Percentiles rank a stretch among this genome's conserved stretches.
These are phyloP conservation scores for Agroathelia rolfsii DNA, from an alignment of 1,284 basidiomycete genomes.

Conservation along the genomic window DNA sequence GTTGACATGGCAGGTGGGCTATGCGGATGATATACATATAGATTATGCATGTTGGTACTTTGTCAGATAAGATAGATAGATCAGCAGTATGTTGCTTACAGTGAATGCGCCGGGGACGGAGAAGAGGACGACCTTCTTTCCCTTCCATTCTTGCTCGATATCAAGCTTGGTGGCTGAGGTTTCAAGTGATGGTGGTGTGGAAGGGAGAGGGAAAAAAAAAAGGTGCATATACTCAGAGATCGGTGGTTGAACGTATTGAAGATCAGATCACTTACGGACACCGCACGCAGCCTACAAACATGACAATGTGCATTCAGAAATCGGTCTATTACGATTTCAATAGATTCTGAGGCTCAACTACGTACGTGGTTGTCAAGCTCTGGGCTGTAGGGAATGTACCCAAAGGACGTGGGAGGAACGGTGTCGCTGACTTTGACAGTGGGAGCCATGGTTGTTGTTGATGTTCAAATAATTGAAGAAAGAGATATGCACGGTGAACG, in stretches of 20 bases:
- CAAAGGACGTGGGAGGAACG: conserved; percentile 54
- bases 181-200: too few relatives aligned
- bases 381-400: conserved; percentile 52
- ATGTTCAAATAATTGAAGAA: too few relatives aligned
- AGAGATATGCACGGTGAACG: too few relatives aligned
- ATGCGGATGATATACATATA: conserved; percentile 3
- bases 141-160: conserved; percentile 67
- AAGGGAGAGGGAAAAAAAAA: conserved; percentile 8
- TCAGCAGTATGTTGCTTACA: conserved; percentile 42
- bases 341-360: too few relatives aligned
- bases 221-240: conserved; percentile 1
- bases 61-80: conserved; percentile 7
- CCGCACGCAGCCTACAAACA: conserved; percentile 44
- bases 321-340: neutral
- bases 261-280: conserved; percentile 35
- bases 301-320: conserved; percentile 2
- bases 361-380: conserved; percentile 56
- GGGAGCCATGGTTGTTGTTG: too few relatives aligned
- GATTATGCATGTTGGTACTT: conserved; percentile 4
- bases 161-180: conserved; percentile 40
- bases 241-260: conserved; percentile 4
- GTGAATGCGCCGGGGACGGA: conserved; percentile 76
- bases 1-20: conserved; percentile 67
- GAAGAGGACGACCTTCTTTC: conserved; percentile 77
- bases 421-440: conserved; percentile 52